Percentiles rank a stretch among this genome's conserved stretches.
These are phyloP conservation scores for Chrysoporthe cubensis DNA, from an alignment of 2,329 filamentous ascomycete species.

Conservation along the genomic window DNA sequence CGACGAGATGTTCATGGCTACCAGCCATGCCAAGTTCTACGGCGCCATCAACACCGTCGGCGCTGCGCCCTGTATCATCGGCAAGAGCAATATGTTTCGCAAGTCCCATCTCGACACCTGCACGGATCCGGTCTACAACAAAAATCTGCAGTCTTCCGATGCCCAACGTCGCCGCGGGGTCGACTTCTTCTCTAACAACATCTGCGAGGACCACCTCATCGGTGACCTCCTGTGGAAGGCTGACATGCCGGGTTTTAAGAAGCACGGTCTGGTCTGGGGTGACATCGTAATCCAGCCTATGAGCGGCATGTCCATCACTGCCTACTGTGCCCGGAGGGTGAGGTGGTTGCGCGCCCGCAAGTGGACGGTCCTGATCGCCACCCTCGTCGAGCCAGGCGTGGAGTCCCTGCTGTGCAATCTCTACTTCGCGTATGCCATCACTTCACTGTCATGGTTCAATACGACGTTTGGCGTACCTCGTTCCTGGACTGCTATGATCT, in stretches of 20 bases:
- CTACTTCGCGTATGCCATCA: slow-evolving; percentile 79
- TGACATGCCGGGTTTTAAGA: slow-evolving; percentile 65
- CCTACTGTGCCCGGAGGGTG: slow-evolving; percentile 80
- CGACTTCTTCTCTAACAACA: slow-evolving; percentile 92
- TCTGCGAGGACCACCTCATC: slow-evolving; percentile 97
- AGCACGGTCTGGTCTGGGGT: slow-evolving; percentile 82
- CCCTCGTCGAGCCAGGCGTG: slow-evolving; percentile 88
- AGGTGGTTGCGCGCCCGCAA: slow-evolving; percentile 94
- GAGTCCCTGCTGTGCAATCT: slow-evolving; percentile 84
- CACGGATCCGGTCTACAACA: slow-evolving; percentile 55
- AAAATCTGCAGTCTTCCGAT: slow-evolving; percentile 42
- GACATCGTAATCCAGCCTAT: slow-evolving; percentile 92
- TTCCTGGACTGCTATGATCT: slow-evolving; percentile 69
- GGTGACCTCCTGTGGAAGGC: slow-evolving; percentile 87
- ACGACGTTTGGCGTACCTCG: slow-evolving; percentile 55
- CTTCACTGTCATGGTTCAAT: slow-evolving; percentile 69
- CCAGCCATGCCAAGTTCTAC: slow-evolving; percentile 96
- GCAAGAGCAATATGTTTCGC: slow-evolving; percentile 99
- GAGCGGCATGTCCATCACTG: slow-evolving; percentile 73
- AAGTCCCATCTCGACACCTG: slow-evolving; percentile 84
- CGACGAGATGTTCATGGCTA: slow-evolving; percentile 94
- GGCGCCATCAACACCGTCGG: slow-evolving; percentile 92
- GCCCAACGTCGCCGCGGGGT: slow-evolving; percentile 65
- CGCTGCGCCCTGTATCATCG: slow-evolving; percentile 89
- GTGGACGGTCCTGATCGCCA: slow-evolving; percentile 88